phyloP scores from a whole-genome alignment of 768 basidiomycete species.

The Trametes maxima region DNA sequence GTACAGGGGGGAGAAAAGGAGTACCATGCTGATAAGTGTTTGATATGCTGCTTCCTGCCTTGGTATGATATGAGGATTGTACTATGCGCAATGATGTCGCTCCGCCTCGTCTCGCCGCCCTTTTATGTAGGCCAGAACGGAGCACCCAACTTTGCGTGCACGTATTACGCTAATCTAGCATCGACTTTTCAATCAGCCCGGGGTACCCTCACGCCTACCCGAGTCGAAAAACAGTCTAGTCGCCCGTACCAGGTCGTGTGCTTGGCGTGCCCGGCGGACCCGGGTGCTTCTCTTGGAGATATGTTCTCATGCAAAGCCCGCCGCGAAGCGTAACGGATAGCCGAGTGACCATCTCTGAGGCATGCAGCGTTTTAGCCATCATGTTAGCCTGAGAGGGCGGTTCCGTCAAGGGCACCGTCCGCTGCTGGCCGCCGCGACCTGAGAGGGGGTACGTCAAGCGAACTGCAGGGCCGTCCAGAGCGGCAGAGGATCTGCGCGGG shows the following conservation, averaged over 20 bases:
- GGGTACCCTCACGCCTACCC: no score
- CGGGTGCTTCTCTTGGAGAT: conserved; percentile 2
- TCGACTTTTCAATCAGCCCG: no score
- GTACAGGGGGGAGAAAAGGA: not conserved
- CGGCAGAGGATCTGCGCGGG: not conserved
- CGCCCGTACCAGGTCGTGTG: no score
- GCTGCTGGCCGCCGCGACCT: not conserved
- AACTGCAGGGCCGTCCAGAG: not conserved
- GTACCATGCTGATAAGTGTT: not conserved
- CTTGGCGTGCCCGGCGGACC: not conserved
- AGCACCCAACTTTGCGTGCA: no score
- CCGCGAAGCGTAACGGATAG: not conserved
- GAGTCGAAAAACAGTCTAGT: no score
- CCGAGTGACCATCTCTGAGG: not conserved
- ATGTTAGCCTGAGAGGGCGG: not conserved
- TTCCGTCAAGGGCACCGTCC: not conserved
- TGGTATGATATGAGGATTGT: no score
- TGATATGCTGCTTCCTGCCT: not conserved
- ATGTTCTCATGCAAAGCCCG: conserved; percentile 12
- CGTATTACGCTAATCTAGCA: no score
- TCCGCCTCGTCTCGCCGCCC: no score
- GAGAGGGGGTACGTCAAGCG: not conserved
- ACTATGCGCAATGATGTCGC: no score
- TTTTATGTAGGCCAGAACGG: no score
- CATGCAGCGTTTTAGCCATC: no score